Evolutionary conservation across 805 yeast species (phyloP).

Genomic region (Alloascoidea hylecoeti): DNA sequence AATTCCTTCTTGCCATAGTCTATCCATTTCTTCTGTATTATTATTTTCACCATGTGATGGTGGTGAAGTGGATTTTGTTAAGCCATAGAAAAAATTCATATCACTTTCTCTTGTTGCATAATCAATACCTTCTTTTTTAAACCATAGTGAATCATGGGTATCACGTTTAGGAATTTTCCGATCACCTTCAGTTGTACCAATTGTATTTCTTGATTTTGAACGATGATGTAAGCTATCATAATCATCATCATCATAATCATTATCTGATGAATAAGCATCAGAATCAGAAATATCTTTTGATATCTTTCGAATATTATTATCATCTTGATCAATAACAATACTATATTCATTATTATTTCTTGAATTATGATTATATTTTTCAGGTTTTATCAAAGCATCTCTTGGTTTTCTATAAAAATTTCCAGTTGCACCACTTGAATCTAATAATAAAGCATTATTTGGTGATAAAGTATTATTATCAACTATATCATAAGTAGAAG

Average conservation of each 20-base stretch:
- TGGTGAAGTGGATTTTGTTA: neutral
- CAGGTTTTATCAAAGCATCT: neutral
- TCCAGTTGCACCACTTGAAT: neutral
- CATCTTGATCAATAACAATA: neutral
- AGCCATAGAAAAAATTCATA: neutral
- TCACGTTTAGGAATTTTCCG: no score
- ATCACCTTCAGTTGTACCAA: neutral
- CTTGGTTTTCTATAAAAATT: slow-evolving; percentile 1
- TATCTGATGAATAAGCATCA: neutral
- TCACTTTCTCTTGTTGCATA: neutral
- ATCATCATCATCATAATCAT: neutral
- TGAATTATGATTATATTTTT: neutral
- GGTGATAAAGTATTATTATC: no score
- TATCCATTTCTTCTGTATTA: no score
- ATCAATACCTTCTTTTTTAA: neutral
- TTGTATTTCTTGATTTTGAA: neutral
- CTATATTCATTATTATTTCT: neutral
- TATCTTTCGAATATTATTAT: neutral
- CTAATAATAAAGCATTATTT: no score
- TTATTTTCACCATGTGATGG: no score
- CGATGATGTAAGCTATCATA: neutral
- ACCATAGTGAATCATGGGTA: no score
- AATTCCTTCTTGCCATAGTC: neutral
- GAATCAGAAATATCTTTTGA: neutral
- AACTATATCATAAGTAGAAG: no score